These are phyloP conservation scores for Coniella lustricola DNA, from an alignment of 2,329 filamentous ascomycete species.

Conservation along the genomic window DNA sequence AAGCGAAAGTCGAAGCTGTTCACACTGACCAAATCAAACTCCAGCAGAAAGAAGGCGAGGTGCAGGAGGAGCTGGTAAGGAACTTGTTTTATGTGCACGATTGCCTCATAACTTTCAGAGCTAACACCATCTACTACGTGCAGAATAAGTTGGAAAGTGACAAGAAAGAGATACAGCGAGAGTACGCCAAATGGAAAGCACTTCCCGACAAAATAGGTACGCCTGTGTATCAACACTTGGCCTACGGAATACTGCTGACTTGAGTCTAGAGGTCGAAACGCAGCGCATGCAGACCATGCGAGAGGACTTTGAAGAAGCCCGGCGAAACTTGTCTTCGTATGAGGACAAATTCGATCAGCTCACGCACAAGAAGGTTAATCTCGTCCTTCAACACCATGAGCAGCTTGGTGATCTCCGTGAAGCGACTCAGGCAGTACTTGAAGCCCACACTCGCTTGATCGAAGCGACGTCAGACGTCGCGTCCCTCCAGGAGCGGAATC, in stretches of 20 bases:
- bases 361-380: constrained; percentile 48
- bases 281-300: constrained; percentile 26
- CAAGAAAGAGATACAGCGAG: constrained; percentile 62
- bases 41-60: constrained; percentile 31
- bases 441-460: constrained; percentile 62
- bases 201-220: constrained; percentile 65
- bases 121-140: constrained; percentile 9
- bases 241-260: constrained; percentile 5
- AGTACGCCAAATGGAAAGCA: constrained; percentile 55
- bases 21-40: constrained; percentile 29
- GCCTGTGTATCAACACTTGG: neutral
- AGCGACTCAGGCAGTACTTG: constrained; percentile 57
- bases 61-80: constrained; percentile 35
- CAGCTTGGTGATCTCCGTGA: constrained; percentile 55
- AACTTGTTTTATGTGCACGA: too few relatives aligned
- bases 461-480: constrained; percentile 79
- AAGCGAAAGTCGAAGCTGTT: constrained; percentile 30
- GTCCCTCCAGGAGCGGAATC: constrained; percentile 60
- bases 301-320: constrained; percentile 31
- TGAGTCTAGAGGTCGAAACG: constrained; percentile 27
- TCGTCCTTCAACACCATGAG: constrained; percentile 46
- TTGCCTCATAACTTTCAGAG: neutral
- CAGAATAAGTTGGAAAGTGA: constrained; percentile 48
- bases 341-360: constrained; percentile 48
- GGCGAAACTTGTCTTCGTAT: constrained; percentile 41